These are phyloP conservation scores for Papiliotrema nemorosa DNA, from an alignment of 1,284 basidiomycete genomes.

Conservation along the genomic window DNA sequence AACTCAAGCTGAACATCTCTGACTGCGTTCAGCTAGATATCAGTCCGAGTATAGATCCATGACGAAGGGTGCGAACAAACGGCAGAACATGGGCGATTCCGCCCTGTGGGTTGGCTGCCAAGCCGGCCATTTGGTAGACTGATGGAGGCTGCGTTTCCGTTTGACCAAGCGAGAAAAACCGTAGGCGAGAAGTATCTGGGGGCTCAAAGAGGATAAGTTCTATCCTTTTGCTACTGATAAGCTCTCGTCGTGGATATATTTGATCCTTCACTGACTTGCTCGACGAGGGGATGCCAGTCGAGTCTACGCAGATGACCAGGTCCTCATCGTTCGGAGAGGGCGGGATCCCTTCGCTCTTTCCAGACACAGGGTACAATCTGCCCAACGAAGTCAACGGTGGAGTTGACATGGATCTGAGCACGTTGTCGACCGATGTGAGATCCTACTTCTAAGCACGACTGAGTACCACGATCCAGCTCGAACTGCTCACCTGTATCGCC, in stretches of 20 bases:
- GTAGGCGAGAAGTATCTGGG: conserved; percentile 25
- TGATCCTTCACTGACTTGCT: conserved; percentile 10
- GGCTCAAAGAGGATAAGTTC: conserved; percentile 29
- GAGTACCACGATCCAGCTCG: no score
- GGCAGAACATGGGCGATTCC: conserved; percentile 9
- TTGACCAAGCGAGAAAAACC: conserved; percentile 15
- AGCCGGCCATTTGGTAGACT: conserved; percentile 2
- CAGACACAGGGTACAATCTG: background rate
- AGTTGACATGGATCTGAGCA: background rate
- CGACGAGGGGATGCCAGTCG: conserved; percentile 7
- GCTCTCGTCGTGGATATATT: background rate
- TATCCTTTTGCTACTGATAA: conserved; percentile 3
- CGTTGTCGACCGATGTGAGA: background rate
- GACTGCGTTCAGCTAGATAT: background rate
- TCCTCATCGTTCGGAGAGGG: background rate
- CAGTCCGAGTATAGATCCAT: background rate
- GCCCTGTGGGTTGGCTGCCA: background rate
- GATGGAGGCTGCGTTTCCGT: background rate
- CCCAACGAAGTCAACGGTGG: background rate
- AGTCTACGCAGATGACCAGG: conserved; percentile 1
- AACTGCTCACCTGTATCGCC: conserved; percentile 14
- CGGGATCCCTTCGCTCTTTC: background rate
- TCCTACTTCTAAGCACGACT: background rate
- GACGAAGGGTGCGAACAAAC: conserved; percentile 11
- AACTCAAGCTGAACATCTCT: background rate